Conservation (phyloP, 495 filamentous ascomycete genomes). For the Talaromyces thailandensis region DNA sequence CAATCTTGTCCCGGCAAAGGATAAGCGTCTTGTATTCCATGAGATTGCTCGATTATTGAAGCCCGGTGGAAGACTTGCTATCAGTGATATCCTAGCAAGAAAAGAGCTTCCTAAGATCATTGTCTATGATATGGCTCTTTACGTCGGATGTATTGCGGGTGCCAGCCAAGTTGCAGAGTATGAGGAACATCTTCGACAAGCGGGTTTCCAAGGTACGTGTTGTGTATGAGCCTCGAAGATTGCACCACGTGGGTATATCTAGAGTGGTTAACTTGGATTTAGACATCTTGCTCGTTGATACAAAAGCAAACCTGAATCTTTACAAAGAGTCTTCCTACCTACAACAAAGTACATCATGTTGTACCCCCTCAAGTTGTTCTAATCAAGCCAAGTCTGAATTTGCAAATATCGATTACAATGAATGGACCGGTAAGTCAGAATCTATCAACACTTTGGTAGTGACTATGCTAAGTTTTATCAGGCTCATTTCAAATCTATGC, state of each 20-base stretch:
- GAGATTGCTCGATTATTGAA: slow-evolving; percentile 56
- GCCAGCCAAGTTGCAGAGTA: slow-evolving; percentile 47
- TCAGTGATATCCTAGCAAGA: slow-evolving; percentile 56
- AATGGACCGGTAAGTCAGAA: slow-evolving; percentile 14
- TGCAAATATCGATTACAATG: slow-evolving; percentile 13
- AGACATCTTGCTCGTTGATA: slow-evolving; percentile 47
- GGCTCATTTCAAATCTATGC: slow-evolving; percentile 6
- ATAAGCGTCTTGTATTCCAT: slow-evolving; percentile 48
- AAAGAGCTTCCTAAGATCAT: slow-evolving; percentile 42
- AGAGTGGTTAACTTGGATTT: slow-evolving; percentile 1
- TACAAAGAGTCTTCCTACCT: slow-evolving; percentile 29
- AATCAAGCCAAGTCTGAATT: slow-evolving; percentile 1
- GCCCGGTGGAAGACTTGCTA: slow-evolving; percentile 50
- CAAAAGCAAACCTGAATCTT: slow-evolving; percentile 46
- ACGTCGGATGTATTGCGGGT: slow-evolving; percentile 54
- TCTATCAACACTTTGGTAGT: background rate
- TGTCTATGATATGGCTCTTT: slow-evolving; percentile 36
- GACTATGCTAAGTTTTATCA: background rate
- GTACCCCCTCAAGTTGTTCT: background rate
- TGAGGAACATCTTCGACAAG: slow-evolving; percentile 41
- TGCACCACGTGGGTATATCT: background rate
- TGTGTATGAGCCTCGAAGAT: slow-evolving; percentile 2
- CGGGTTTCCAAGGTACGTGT: slow-evolving; percentile 44
- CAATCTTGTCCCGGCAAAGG: slow-evolving; percentile 50
- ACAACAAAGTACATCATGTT: slow-evolving; percentile 4